Evolutionary conservation across 257 asterid genomes (phyloP), one percentile per base, ranked within the genome.

Genomic region (Jacaranda mimosifolia): DNA sequence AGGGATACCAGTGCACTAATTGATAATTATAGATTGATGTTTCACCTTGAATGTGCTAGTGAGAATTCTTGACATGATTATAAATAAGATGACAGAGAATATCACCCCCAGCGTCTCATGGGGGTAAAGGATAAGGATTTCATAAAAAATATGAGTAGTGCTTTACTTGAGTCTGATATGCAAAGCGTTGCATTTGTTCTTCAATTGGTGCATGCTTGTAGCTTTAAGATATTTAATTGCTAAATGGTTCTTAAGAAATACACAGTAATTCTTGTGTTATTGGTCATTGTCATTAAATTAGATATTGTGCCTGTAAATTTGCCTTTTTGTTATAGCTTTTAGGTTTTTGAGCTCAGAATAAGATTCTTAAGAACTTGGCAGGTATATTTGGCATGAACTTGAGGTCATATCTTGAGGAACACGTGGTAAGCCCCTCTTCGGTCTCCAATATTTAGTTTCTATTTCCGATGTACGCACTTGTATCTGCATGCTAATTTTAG

Each of bases 321-420:
- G 15, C 38, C 53, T 46, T 38, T 17, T 15, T 18, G 15, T 66
- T 51, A 46, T 55, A 11, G 8, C 13, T 18, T 46, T 57, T 3
- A 14, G 45, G n/a, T 68, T 45, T 38, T 65, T n/a, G 12, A 42
- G 77, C 53, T 66, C 51, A 18, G 67, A 40, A 46, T 77, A 59
- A 72, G n/a, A 51, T 56, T 58, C 26, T 66, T 21, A 26, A 26
- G 9, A 68, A 74, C 73, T 42, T 77, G 58, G 70, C 96, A 96
- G 99, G 99, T 74, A 96, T 96, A 84, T 96, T 96, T 72, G 99
- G 99, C 81, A 96, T 96, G 99, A 96, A 96, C 91, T 83, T 96
- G 86, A 88, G 87, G 87, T 96, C 99, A 51, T 96, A 90, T 84
- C 97, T 96, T 48, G 99, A 96, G 87, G 98, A 93, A 81, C 89